Evolutionary conservation across 352 stramenopile species (phyloP).

Genomic region (Detonula confervacea): DNA sequence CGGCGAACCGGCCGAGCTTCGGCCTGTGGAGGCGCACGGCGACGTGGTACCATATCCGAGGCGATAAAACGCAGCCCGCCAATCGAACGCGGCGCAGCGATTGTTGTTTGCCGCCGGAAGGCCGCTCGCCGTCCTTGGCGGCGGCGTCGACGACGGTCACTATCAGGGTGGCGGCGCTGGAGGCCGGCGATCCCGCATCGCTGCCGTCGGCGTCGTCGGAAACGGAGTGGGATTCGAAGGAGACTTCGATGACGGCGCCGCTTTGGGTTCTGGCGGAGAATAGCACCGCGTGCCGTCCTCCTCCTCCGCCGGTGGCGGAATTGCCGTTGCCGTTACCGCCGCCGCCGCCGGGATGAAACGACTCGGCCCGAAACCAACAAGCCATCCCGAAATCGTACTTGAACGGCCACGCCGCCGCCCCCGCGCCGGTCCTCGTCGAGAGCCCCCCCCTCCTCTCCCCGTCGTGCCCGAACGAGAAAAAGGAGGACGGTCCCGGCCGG

Average conservation of each 20-base stretch:
- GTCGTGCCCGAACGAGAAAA: constrained; percentile 70
- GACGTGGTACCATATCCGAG: constrained; percentile 81
- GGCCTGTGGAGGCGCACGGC: constrained; percentile 70
- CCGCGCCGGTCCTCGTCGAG: constrained; percentile 24
- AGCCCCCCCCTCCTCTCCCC: neutral
- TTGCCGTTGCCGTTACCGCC: neutral
- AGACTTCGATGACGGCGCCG: constrained; percentile 71
- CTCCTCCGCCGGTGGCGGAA: neutral
- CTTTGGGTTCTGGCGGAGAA: constrained; percentile 52
- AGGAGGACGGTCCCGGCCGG: constrained; percentile 62
- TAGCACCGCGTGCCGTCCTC: constrained; percentile 42
- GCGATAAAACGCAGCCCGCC: constrained; percentile 67
- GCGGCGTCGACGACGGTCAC: constrained; percentile 48
- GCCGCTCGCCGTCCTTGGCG: constrained; percentile 5
- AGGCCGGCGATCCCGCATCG: constrained; percentile 6
- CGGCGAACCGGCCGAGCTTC: constrained; percentile 64
- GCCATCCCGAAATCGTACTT: constrained; percentile 83
- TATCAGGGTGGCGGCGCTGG: constrained; percentile 55
- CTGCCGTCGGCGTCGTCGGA: too few species aligned
- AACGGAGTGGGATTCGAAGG: constrained; percentile 55
- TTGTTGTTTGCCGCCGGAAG: neutral
- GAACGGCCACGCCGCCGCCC: constrained; percentile 72
- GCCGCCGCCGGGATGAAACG: constrained; percentile 41
- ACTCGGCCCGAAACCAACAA: constrained; percentile 82
- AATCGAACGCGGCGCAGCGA: constrained; percentile 49